Conservation (phyloP, 1,284 basidiomycete genomes). For the Vanrija pseudolonga region DNA sequence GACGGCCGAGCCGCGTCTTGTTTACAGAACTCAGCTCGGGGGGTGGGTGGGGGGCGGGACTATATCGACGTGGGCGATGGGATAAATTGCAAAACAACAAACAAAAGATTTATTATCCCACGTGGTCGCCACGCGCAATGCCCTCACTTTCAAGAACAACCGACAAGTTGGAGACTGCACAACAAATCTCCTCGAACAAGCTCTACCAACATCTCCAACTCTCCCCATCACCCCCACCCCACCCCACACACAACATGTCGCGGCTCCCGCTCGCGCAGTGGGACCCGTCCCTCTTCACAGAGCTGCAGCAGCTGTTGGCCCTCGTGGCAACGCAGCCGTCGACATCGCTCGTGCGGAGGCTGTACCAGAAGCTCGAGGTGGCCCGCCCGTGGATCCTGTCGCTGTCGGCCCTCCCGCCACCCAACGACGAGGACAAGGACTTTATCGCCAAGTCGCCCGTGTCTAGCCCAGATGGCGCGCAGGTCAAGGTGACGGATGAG, state of each 20-base stretch:
- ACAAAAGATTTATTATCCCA: neutral
- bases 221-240: neutral
- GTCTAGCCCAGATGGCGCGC: conserved; percentile 24
- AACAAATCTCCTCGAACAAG: conserved; percentile 3
- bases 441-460: conserved; percentile 28
- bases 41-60: neutral
- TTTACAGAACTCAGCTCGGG: neutral
- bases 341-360: conserved; percentile 32
- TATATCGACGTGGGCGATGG: neutral
- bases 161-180: neutral
- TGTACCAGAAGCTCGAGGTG: conserved; percentile 31
- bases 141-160: neutral
- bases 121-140: neutral
- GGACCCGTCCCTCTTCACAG: conserved; percentile 39
- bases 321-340: conserved; percentile 34
- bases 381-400: conserved; percentile 41
- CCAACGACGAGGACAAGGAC: conserved; percentile 35
- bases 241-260: conserved; percentile 20
- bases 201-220: neutral
- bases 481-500: conserved; percentile 33
- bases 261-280: conserved; percentile 31
- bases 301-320: conserved; percentile 36
- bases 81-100: neutral
- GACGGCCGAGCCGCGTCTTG: neutral
- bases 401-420: conserved; percentile 32